A percentile compares a stretch with the other conserved stretches of the same genome.
Evolutionary conservation across 345 rosid species (phyloP).

Genomic region (Eucalyptus leucophloia): DNA sequence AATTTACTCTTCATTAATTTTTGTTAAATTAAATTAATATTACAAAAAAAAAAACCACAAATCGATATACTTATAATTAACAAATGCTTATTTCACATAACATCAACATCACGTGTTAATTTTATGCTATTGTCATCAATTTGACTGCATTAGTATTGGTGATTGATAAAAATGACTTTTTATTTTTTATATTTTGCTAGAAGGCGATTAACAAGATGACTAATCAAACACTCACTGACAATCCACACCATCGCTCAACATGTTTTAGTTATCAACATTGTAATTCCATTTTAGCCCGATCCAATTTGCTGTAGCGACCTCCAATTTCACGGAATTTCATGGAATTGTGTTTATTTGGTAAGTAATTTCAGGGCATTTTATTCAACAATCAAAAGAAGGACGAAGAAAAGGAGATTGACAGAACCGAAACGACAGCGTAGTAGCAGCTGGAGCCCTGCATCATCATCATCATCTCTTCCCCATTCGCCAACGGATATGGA

Average conservation of each 20-base stretch:
- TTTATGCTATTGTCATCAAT: background rate
- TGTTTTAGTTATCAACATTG: background rate
- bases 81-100: background rate
- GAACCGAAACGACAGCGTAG: background rate
- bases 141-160: background rate
- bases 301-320: accelerated
- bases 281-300: background rate
- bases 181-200: no score
- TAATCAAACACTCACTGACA: background rate
- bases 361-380: background rate
- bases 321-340: background rate
- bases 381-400: background rate
- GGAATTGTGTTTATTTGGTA: background rate
- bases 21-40: no score
- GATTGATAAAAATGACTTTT: background rate
- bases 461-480: background rate
- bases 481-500: background rate
- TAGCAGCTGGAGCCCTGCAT: background rate
- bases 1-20: accelerated
- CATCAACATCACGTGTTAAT: background rate
- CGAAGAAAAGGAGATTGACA: background rate
- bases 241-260: background rate
- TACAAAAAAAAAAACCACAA: no score
- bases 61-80: accelerated
- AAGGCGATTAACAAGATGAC: no score